Evolutionary conservation across 176 grass and related monocot genomes (phyloP).

Genomic region (Chloris gayana): DNA sequence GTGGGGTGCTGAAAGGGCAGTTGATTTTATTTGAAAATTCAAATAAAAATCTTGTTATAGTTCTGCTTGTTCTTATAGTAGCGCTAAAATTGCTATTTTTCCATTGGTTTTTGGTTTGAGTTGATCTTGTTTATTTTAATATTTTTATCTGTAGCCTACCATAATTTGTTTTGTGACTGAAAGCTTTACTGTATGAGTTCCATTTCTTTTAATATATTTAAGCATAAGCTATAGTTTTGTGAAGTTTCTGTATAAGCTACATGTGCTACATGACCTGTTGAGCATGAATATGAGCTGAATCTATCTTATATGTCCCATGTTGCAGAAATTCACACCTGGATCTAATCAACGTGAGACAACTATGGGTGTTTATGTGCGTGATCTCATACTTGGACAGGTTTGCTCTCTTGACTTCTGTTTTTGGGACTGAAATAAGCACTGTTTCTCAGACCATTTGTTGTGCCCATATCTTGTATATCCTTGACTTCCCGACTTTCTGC

Average conservation of each 20-base stretch:
- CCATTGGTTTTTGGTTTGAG: neutral
- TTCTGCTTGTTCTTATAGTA: neutral
- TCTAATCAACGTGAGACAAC: conserved; percentile 78
- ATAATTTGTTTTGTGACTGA: neutral
- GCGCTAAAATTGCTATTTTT: neutral
- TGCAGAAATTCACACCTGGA: conserved; percentile 80
- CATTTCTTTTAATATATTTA: neutral
- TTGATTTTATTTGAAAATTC: neutral
- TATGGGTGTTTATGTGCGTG: conserved; percentile 94
- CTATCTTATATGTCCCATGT: neutral
- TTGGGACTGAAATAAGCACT: neutral
- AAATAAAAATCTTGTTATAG: conserved; percentile 4
- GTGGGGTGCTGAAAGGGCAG: neutral
- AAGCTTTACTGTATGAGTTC: neutral
- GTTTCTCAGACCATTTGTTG: neutral
- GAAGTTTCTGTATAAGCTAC: neutral
- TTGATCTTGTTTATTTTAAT: neutral
- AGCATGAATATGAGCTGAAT: conserved; percentile 3
- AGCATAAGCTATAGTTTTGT: neutral
- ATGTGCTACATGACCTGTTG: conserved; percentile 12
- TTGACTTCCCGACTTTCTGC: neutral
- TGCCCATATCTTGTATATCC: neutral
- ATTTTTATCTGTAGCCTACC: neutral
- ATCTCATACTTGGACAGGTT: conserved; percentile 97
- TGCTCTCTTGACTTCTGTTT: conserved; percentile 19